A percentile compares a stretch with the other conserved stretches of the same genome.
These are phyloP conservation scores for Ogataea parapolymorpha DNA, from an alignment of 805 yeast genomes.

Conservation along the genomic window DNA sequence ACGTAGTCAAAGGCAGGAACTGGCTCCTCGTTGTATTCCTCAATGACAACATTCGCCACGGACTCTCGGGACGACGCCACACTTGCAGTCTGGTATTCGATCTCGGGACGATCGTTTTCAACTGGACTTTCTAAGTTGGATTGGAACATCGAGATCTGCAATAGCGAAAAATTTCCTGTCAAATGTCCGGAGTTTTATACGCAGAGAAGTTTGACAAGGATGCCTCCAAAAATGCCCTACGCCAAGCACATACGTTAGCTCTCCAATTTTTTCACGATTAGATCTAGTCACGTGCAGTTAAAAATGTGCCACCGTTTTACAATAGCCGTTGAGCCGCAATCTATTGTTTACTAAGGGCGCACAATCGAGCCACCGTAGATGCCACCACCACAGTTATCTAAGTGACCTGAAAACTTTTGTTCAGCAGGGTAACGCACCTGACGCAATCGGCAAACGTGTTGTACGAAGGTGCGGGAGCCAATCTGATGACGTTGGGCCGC, in stretches of 20 bases:
- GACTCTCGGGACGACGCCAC: constrained; percentile 4
- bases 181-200: neutral
- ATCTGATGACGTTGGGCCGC: constrained; percentile 81
- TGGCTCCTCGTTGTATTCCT: constrained; percentile 25
- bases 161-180: neutral
- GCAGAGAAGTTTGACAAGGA: neutral
- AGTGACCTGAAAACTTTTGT: constrained; percentile 35
- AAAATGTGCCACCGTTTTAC: constrained; percentile 1
- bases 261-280: constrained; percentile 6
- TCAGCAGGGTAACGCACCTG: constrained; percentile 42
- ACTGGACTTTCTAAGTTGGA: neutral
- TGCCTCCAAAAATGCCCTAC: neutral
- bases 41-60: constrained; percentile 7
- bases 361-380: neutral
- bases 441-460: constrained; percentile 68
- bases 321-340: constrained; percentile 7
- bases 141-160: neutral
- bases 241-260: neutral
- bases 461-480: constrained; percentile 86
- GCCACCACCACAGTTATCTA: constrained; percentile 14
- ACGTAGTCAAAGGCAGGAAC: constrained; percentile 29
- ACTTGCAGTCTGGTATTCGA: neutral
- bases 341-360: neutral
- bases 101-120: neutral
- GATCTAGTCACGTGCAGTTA: constrained; percentile 17